A percentile compares a stretch with the other conserved stretches of the same genome.
Evolutionary conservation across 2,329 filamentous ascomycete genomes (phyloP).

Genomic region (Escovopsis sp.): DNA sequence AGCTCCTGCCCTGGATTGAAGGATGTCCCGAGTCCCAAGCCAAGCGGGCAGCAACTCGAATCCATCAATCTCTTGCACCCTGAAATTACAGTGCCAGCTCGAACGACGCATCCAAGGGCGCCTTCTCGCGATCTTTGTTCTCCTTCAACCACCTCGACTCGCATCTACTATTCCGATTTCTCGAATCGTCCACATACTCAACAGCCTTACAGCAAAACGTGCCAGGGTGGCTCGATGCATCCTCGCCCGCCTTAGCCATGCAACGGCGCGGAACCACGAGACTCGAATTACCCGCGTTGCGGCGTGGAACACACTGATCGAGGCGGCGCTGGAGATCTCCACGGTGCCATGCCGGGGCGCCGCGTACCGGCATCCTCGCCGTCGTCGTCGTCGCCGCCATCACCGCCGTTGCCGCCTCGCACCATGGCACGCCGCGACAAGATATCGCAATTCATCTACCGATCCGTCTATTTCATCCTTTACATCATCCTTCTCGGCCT

Average conservation of each 20-base stretch:
- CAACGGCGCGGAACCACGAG: conserved; percentile 4
- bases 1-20: too few species aligned
- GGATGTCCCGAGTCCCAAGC: too few species aligned
- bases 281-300: conserved; percentile 4
- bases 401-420: neutral
- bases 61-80: too few species aligned
- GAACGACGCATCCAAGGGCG: too few species aligned
- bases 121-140: too few species aligned
- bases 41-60: too few species aligned
- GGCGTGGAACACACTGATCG: conserved; percentile 5
- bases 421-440: conserved; percentile 22
- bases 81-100: too few species aligned
- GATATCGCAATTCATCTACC: conserved; percentile 70
- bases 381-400: neutral
- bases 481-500: conserved; percentile 59
- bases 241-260: conserved; percentile 15
- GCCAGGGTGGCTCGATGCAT: conserved; percentile 6
- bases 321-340: neutral
- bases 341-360: neutral
- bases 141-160: too few species aligned
- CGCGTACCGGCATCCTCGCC: conserved; percentile 1
- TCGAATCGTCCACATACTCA: too few species aligned
- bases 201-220: neutral
- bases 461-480: conserved; percentile 60
- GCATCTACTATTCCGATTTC: too few species aligned